Conservation (phyloP, 495 filamentous ascomycete species). For the Mycothermus thermophilus region DNA sequence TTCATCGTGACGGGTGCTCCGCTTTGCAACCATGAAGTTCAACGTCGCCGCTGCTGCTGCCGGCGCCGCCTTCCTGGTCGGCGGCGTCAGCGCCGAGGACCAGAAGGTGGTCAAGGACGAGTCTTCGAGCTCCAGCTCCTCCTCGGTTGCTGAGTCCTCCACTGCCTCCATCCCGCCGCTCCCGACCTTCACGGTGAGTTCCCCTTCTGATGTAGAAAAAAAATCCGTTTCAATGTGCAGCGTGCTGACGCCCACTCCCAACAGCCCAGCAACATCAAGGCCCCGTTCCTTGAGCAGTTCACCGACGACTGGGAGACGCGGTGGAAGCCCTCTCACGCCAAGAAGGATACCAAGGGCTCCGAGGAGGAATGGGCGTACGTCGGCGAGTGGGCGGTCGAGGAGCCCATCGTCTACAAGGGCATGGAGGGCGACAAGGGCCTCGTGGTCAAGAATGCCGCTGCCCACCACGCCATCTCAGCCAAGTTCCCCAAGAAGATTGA, state of each 20-base stretch:
- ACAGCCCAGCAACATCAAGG: conserved; percentile 76
- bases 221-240: conserved; percentile 5
- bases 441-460: conserved; percentile 90
- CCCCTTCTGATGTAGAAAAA: not conserved
- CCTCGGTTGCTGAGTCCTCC: conserved; percentile 36
- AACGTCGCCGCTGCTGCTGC: conserved; percentile 58
- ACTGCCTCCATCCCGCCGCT: conserved; percentile 43
- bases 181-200: conserved; percentile 79
- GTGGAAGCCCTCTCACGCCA: conserved; percentile 90
- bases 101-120: conserved; percentile 42
- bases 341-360: conserved; percentile 67
- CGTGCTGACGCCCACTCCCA: conserved; percentile 20
- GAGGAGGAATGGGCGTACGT: conserved; percentile 98
- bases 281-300: conserved; percentile 96
- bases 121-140: conserved; percentile 25
- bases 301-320: conserved; percentile 83
- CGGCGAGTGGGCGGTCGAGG: conserved; percentile 93
- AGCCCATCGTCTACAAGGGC: conserved; percentile 82
- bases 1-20: no score
- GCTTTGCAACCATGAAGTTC: conserved; percentile 48
- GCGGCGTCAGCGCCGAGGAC: conserved; percentile 59
- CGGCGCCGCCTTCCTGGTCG: conserved; percentile 53
- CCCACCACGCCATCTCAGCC: conserved; percentile 98
- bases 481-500: conserved; percentile 96
- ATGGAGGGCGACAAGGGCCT: conserved; percentile 95